phyloP scores from a whole-genome alignment of 139 green algal genomes.

The Eudorina sp. region DNA sequence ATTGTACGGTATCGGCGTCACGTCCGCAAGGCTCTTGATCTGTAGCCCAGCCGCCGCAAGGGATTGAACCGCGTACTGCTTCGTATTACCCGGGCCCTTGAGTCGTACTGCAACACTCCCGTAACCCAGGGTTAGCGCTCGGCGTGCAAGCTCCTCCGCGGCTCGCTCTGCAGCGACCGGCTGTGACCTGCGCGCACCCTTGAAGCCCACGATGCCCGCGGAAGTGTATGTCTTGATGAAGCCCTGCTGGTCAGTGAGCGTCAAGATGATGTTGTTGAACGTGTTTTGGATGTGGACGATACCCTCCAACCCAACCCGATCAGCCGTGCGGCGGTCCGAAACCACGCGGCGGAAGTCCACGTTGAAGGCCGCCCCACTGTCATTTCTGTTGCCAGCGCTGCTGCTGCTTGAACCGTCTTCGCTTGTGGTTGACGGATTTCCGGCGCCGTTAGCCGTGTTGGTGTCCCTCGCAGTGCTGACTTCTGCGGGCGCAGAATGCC shows the following conservation, averaged over 20 bases:
- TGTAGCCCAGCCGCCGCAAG: constrained; percentile 61
- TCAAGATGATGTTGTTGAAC: constrained; percentile 71
- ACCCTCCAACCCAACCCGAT: constrained; percentile 39
- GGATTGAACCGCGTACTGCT: constrained; percentile 67
- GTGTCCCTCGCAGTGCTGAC: too few species aligned
- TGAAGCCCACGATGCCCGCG: constrained; percentile 61
- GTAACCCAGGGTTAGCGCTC: constrained; percentile 65
- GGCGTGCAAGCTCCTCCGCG: constrained; percentile 64
- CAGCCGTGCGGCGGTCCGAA: background rate
- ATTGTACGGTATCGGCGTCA: constrained; percentile 74
- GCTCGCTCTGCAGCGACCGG: constrained; percentile 67
- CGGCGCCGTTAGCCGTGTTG: too few species aligned
- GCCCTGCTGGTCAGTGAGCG: constrained; percentile 58
- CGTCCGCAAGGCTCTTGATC: constrained; percentile 66
- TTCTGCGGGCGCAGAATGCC: too few species aligned
- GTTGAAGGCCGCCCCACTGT: background rate
- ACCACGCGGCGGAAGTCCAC: constrained; percentile 14
- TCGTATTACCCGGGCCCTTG: constrained; percentile 66
- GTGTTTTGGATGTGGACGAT: constrained; percentile 71
- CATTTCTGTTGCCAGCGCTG: background rate
- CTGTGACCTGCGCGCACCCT: constrained; percentile 60
- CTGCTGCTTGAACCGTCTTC: background rate
- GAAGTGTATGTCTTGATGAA: constrained; percentile 56
- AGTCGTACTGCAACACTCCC: constrained; percentile 60
- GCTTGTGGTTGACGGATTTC: too few species aligned